Evolutionary conservation across 139 green algal species (phyloP), one percentile per base, ranked within the genome.

Genomic region (Microglena sp.): DNA sequence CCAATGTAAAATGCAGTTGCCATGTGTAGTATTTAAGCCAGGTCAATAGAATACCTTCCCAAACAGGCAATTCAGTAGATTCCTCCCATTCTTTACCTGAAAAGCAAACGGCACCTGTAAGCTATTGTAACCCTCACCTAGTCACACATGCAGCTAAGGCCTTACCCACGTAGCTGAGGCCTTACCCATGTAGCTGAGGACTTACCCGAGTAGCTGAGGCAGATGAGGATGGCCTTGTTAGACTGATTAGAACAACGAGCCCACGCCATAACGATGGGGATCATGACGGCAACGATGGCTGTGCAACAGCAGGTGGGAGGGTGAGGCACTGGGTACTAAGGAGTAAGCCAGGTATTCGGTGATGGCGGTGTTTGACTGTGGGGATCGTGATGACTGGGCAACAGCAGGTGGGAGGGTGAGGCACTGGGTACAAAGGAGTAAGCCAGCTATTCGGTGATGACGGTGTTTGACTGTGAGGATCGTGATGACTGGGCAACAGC

Each of bases 191-290:
- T n/a, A n/a, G n/a, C n/a, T n/a, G n/a, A n/a, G 31, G 21, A 76
- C 62, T 56, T 56, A 27, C 31, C 30, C 32, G 29, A 29, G 33
- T 64, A 64, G 57, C 31, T 45, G 6, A 64, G 57, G 8, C 24
- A 28, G 24, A 46, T 8, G 11, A 45, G 57, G 3, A 64, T 15
- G 7, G 34, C n/a, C 59, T 65, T 65, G 58, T 50, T 22, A 7
- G 60, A 58, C 11, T 60, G 58, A 22, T 35, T 36, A 29, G 32
- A 61, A 33, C 62, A 62, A 8, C 64, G 46, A 0, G 55, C 63
- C 75, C 77, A 84, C 1, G 40, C 62, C 29, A 82, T 77, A n/a
- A 82, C 61, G 54, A 84, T 80, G 1, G 76, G 79, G 21, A 82
- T 79, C 62, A 83, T 71, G 5, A 83, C 67, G 27, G 78, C 75